Conservation (phyloP, 257 asterid genomes). For the Cordia subcordata region DNA sequence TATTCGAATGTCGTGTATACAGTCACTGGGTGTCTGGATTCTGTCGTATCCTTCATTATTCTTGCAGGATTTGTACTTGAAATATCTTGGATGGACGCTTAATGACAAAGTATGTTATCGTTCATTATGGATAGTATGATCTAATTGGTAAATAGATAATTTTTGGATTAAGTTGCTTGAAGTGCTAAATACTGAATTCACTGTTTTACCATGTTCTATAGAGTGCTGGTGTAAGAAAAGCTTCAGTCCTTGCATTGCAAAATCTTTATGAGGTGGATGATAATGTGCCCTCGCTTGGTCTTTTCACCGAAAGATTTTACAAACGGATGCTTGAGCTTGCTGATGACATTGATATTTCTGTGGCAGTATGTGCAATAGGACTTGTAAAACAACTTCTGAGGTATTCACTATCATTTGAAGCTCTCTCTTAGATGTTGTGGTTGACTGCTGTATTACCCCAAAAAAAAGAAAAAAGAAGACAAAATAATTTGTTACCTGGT, state of each 20-base stretch:
- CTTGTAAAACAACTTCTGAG: constrained; percentile 90
- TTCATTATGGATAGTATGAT: constrained; percentile 73
- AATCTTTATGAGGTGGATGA: constrained; percentile 89
- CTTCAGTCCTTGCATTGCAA: constrained; percentile 88
- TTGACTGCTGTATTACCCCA: too few species aligned
- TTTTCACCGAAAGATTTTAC: constrained; percentile 88
- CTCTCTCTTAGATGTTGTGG: background rate
- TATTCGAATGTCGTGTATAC: constrained; percentile 83
- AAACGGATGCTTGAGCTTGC: constrained; percentile 97
- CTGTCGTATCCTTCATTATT: constrained; percentile 88
- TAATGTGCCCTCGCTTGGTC: constrained; percentile 94
- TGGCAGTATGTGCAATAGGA: constrained; percentile 97
- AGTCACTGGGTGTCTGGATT: constrained; percentile 96
- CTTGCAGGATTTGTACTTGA: constrained; percentile 94
- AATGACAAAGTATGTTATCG: constrained; percentile 74
- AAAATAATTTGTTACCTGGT: background rate
- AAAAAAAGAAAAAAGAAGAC: too few species aligned
- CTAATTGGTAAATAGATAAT: constrained; percentile 1
- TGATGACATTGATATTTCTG: constrained; percentile 93
- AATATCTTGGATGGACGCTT: constrained; percentile 99
- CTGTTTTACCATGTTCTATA: constrained; percentile 26
- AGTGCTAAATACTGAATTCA: constrained; percentile 23
- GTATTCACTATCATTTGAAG: constrained; percentile 27
- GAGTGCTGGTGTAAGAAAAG: constrained; percentile 97
- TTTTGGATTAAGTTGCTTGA: background rate